A percentile compares a stretch with the other conserved stretches of the same genome.
phyloP scores from a whole-genome alignment of 2,329 filamentous ascomycete species.

The Ceratocystis huliohia region DNA sequence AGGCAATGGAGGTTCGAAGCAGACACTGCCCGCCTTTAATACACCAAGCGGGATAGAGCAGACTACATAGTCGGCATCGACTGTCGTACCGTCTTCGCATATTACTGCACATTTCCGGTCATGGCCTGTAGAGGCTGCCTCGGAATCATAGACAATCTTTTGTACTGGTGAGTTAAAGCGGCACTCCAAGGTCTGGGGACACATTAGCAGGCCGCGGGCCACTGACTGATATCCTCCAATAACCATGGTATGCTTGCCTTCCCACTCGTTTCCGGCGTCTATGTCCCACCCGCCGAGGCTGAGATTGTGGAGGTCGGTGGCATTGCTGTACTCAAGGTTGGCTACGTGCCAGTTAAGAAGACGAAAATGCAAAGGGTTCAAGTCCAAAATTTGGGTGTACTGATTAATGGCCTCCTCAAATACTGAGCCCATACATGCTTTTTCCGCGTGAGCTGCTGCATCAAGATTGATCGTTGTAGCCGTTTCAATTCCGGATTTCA shows the following conservation, averaged over 20 bases:
- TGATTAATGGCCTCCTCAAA: conserved; percentile 85
- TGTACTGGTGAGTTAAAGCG: conserved; percentile 60
- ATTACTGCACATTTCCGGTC: conserved; percentile 45
- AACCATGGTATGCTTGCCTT: conserved; percentile 86
- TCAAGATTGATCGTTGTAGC: conserved; percentile 61
- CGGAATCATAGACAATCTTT: conserved; percentile 45
- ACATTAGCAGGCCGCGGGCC: conserved; percentile 69
- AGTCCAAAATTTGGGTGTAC: conserved; percentile 68
- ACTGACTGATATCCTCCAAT: conserved; percentile 89
- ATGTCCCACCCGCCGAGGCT: conserved; percentile 93
- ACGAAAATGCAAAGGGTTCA: conserved; percentile 76
- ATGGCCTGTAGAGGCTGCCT: conserved; percentile 22
- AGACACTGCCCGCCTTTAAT: conserved; percentile 65
- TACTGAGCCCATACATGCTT: conserved; percentile 74
- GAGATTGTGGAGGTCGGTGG: conserved; percentile 71
- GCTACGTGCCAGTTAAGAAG: conserved; percentile 97
- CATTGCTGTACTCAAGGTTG: conserved; percentile 95
- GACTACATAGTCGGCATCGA: conserved; percentile 84
- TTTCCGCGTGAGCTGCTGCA: conserved; percentile 45
- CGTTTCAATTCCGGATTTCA: conserved; percentile 51
- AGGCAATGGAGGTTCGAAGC: conserved; percentile 86
- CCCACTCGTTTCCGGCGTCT: conserved; percentile 94
- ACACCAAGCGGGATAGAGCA: conserved; percentile 84
- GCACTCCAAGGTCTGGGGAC: conserved; percentile 65
- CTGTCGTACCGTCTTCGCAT: conserved; percentile 61